Conservation (phyloP, 1,284 basidiomycete genomes). For the Polyporus tsugae region DNA sequence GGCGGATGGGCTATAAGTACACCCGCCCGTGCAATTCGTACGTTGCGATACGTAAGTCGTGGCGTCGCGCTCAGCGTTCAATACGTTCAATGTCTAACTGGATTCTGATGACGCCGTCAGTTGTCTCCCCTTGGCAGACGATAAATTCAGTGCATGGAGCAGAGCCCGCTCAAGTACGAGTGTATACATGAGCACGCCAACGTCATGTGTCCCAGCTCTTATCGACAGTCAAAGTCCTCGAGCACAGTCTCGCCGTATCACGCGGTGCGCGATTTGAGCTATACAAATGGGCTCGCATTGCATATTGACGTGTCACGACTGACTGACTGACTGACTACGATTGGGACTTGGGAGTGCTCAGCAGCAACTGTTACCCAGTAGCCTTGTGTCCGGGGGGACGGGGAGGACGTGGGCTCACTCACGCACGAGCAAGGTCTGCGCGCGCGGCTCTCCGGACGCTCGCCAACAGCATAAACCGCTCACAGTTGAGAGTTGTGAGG, state of each 20-base stretch:
- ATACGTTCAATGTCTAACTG: too few relatives aligned
- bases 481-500: not conserved
- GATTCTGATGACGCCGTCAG: too few relatives aligned
- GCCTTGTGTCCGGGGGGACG: slow-evolving; percentile 1
- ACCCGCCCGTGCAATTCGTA: too few relatives aligned
- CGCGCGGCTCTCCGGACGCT: not conserved
- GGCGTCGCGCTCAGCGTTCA: too few relatives aligned
- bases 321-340: not conserved
- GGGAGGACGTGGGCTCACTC: not conserved
- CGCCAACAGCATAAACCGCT: not conserved
- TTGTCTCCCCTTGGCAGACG: too few relatives aligned
- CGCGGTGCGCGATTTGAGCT: not conserved
- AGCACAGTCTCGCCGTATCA: not conserved
- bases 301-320: not conserved
- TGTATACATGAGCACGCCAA: too few relatives aligned
- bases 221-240: not conserved
- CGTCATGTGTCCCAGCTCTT: not conserved
- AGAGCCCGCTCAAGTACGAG: too few relatives aligned
- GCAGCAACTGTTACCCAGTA: not conserved
- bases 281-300: not conserved
- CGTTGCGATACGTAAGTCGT: too few relatives aligned
- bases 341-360: not conserved
- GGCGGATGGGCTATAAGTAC: too few relatives aligned
- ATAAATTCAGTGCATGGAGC: too few relatives aligned
- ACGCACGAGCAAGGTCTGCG: not conserved